Conservation (phyloP, 352 stramenopile genomes). For the Pythium diclinum region DNA sequence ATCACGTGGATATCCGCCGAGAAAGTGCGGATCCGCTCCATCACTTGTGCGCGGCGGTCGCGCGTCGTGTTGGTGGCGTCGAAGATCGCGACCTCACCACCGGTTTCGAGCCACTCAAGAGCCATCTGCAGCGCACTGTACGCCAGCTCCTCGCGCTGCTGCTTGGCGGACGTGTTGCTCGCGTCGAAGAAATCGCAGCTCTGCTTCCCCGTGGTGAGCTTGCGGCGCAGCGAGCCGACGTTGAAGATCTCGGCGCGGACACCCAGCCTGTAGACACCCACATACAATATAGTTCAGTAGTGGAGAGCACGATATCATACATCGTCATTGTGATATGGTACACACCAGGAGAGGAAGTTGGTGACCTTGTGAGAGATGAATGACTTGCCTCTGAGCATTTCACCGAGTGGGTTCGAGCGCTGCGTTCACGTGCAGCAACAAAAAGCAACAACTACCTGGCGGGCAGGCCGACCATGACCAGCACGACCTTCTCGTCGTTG, state of each 20-base stretch:
- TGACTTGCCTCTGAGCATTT: slow-evolving; percentile 68
- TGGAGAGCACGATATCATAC: no score
- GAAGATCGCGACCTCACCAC: slow-evolving; percentile 68
- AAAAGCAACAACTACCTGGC: slow-evolving; percentile 37
- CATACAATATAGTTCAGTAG: not conserved
- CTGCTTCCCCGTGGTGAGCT: slow-evolving; percentile 56
- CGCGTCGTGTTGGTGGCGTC: slow-evolving; percentile 75
- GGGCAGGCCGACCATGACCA: slow-evolving; percentile 90
- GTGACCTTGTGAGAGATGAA: slow-evolving; percentile 87
- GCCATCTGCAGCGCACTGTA: slow-evolving; percentile 41
- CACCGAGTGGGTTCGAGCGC: not conserved
- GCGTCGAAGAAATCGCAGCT: slow-evolving; percentile 83
- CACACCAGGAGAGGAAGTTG: slow-evolving; percentile 45
- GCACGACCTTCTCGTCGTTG: slow-evolving; percentile 84
- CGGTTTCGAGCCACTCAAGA: slow-evolving; percentile 41
- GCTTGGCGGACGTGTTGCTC: slow-evolving; percentile 56
- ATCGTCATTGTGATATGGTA: no score
- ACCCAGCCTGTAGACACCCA: slow-evolving; percentile 26
- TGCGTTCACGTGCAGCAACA: not conserved
- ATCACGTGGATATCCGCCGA: slow-evolving; percentile 46
- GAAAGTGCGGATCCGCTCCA: slow-evolving; percentile 25
- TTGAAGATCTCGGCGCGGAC: slow-evolving; percentile 85
- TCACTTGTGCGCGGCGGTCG: slow-evolving; percentile 31
- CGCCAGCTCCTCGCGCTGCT: slow-evolving; percentile 64
- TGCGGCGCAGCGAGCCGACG: slow-evolving; percentile 86